A percentile compares a stretch with the other conserved stretches of the same genome.
Conservation (phyloP, 768 basidiomycete genomes). For the Trichaptum fuscoviolaceum region DNA sequence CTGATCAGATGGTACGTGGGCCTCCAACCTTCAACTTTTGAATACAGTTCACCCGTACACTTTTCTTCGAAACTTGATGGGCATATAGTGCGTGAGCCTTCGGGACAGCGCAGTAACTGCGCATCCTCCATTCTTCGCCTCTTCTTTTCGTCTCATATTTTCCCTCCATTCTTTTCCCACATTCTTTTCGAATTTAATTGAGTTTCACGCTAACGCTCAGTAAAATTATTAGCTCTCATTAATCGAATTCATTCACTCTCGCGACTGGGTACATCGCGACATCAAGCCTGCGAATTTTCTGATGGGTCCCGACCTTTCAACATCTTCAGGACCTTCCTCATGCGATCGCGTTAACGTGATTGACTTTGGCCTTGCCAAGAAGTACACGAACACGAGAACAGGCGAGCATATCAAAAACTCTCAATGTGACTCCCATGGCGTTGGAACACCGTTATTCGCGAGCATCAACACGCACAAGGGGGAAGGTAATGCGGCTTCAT, state of each 20-base stretch:
- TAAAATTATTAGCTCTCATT: constrained; percentile 67
- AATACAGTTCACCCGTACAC: too few species aligned
- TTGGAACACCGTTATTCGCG: constrained; percentile 74
- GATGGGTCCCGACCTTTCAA: constrained; percentile 76
- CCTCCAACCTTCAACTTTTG: neutral
- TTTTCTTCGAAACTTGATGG: neutral
- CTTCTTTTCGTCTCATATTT: constrained; percentile 9
- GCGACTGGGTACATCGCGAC: constrained; percentile 92
- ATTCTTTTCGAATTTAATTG: constrained; percentile 10
- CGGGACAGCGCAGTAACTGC: constrained; percentile 7
- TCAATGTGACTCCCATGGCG: constrained; percentile 71
- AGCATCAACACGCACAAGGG: constrained; percentile 73
- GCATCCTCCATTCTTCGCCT: constrained; percentile 13
- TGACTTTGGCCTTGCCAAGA: constrained; percentile 82
- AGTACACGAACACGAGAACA: constrained; percentile 63
- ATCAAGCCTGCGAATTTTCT: constrained; percentile 99
- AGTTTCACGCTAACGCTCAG: neutral
- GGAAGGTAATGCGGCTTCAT: constrained; percentile 39
- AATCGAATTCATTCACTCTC: constrained; percentile 94
- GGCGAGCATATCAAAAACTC: constrained; percentile 66
- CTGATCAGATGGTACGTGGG: constrained; percentile 83
- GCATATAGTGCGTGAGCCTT: neutral
- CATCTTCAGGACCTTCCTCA: constrained; percentile 41
- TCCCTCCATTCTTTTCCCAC: constrained; percentile 15
- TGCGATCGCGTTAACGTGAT: constrained; percentile 82